Conservation (phyloP, 192 early-diverging fungal genomes). For the Coemansia sp. region DNA sequence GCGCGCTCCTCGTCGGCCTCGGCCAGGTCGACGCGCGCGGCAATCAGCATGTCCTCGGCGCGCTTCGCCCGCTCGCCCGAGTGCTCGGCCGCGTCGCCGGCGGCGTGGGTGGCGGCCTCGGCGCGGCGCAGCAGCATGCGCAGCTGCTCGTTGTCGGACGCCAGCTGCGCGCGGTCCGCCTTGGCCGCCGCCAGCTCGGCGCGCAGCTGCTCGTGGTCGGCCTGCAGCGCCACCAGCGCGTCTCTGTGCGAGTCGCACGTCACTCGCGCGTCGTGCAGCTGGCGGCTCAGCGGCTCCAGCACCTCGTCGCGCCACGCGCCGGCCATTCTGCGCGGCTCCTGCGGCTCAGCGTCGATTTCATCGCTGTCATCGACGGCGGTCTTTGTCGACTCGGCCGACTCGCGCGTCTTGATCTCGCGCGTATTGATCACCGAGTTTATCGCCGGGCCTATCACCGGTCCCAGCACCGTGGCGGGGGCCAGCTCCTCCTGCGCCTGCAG, state of each 20-base stretch:
- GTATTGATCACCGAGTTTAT: no score
- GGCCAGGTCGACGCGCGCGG: conserved; percentile 60
- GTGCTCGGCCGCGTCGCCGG: conserved; percentile 65
- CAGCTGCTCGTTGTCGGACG: conserved; percentile 67
- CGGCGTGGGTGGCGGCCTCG: conserved; percentile 65
- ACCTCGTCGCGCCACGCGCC: conserved; percentile 47
- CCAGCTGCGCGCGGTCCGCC: conserved; percentile 65
- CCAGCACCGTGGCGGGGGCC: conserved; percentile 84
- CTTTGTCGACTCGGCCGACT: neutral
- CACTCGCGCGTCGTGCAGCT: conserved; percentile 65
- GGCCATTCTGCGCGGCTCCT: conserved; percentile 8
- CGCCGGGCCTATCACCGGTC: conserved; percentile 77
- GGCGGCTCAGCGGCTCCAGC: conserved; percentile 50
- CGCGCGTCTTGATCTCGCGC: conserved; percentile 27
- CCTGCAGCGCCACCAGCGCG: conserved; percentile 73
- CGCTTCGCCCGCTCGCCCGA: conserved; percentile 3
- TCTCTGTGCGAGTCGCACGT: conserved; percentile 58
- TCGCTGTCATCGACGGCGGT: neutral
- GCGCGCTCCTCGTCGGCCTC: conserved; percentile 86
- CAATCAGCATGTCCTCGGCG: conserved; percentile 26
- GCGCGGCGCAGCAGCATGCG: conserved; percentile 68
- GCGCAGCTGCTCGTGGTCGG: conserved; percentile 57
- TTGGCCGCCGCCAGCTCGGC: conserved; percentile 50
- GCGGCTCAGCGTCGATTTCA: neutral
- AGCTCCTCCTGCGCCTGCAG: conserved; percentile 76